phyloP scores from a whole-genome alignment of 2,329 filamentous ascomycete species.

The Fusarium sp. region DNA sequence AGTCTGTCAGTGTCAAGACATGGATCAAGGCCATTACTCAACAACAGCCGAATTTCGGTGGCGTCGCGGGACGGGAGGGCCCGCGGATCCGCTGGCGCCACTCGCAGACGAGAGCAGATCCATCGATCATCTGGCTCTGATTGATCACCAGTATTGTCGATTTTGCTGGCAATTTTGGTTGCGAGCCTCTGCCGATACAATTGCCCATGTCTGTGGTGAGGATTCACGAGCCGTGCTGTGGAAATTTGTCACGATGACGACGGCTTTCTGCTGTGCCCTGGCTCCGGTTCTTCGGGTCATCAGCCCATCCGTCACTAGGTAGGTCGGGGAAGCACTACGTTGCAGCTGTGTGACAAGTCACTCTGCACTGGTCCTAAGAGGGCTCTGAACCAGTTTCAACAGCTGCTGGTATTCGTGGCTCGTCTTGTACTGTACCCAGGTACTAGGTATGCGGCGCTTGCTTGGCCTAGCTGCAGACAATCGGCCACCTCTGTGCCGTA shows the following conservation, averaged over 20 bases:
- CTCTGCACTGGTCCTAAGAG: constrained; percentile 27
- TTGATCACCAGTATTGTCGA: not conserved
- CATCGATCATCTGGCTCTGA: constrained; percentile 13
- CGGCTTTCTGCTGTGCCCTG: constrained; percentile 24
- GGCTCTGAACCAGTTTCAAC: constrained; percentile 10
- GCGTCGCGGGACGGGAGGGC: constrained; percentile 17
- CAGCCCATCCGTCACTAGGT: constrained; percentile 24
- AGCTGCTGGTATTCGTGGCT: not conserved
- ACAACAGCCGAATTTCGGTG: constrained; percentile 32
- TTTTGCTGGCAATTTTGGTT: not conserved
- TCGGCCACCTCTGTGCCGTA: not conserved
- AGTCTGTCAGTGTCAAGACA: constrained; percentile 7
- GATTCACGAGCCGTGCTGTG: constrained; percentile 6
- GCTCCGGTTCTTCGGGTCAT: constrained; percentile 34
- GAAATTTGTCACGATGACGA: constrained; percentile 35
- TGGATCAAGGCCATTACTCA: constrained; percentile 2
- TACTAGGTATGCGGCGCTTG: not conserved
- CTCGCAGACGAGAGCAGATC: constrained; percentile 18
- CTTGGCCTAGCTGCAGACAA: not conserved
- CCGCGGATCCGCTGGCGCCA: constrained; percentile 45
- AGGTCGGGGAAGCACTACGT: constrained; percentile 45
- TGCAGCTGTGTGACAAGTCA: constrained; percentile 45
- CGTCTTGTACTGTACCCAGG: not conserved
- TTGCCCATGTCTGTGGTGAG: not conserved
- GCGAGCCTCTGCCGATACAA: not conserved